Evolutionary conservation across 352 stramenopile genomes (phyloP).

Genomic region (Phytophthora fragariae): DNA sequence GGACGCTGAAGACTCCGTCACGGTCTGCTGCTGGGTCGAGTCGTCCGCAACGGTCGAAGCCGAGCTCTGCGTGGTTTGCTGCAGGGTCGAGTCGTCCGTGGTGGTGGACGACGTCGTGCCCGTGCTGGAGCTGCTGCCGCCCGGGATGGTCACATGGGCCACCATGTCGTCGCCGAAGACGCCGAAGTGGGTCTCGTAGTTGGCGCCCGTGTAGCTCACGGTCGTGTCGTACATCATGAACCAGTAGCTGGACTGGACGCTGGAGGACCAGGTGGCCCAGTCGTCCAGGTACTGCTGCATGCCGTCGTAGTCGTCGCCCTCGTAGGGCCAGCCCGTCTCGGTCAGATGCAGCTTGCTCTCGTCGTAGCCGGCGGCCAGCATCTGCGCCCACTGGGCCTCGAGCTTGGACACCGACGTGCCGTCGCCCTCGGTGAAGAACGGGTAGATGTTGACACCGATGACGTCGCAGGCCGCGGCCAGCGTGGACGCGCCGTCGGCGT

Average conservation of each 20-base stretch:
- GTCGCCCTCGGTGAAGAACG: slow-evolving; percentile 55
- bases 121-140: slow-evolving; percentile 21
- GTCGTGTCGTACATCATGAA: slow-evolving; percentile 75
- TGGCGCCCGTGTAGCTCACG: slow-evolving; percentile 45
- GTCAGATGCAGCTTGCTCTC: slow-evolving; percentile 50
- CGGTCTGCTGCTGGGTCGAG: too few relatives aligned
- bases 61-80: too few relatives aligned
- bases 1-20: too few relatives aligned
- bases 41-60: too few relatives aligned
- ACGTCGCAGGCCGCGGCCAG: slow-evolving; percentile 43
- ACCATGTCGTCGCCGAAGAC: slow-evolving; percentile 52
- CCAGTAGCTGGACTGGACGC: slow-evolving; percentile 49
- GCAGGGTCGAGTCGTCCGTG: too few relatives aligned
- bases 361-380: slow-evolving; percentile 46
- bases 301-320: slow-evolving; percentile 42
- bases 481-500: slow-evolving; percentile 39
- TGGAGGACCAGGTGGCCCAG: slow-evolving; percentile 47
- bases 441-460: slow-evolving; percentile 53
- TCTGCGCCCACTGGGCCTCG: slow-evolving; percentile 53
- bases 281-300: slow-evolving; percentile 56
- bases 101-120: too few relatives aligned
- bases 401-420: slow-evolving; percentile 55
- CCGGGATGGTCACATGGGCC: slow-evolving; percentile 51
- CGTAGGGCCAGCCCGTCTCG: slow-evolving; percentile 70
- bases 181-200: slow-evolving; percentile 71